Conservation (phyloP, 2,329 filamentous ascomycete species). For the Nothopassalora personata region DNA sequence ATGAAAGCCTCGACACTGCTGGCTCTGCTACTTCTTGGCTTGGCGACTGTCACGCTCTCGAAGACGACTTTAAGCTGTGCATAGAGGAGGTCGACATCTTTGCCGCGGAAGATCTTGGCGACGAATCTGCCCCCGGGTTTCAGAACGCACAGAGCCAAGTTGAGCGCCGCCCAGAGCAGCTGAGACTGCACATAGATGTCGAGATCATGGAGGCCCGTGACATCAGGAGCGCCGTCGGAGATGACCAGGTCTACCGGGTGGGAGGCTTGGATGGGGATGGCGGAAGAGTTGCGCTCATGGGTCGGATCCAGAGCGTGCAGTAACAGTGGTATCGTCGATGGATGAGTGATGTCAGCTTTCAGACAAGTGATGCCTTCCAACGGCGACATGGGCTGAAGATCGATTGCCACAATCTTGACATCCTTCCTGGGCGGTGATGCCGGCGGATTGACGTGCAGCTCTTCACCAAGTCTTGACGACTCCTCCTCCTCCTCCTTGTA, state of each 20-base stretch:
- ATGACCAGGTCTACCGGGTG: slow-evolving; percentile 88
- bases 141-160: slow-evolving; percentile 86
- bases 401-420: slow-evolving; percentile 92
- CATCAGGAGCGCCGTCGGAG: slow-evolving; percentile 91
- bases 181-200: slow-evolving; percentile 98
- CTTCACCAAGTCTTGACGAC: slow-evolving; percentile 18
- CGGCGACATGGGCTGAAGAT: slow-evolving; percentile 91
- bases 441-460: slow-evolving; percentile 1
- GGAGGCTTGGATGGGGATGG: slow-evolving; percentile 46
- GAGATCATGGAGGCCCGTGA: slow-evolving; percentile 92
- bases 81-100: slow-evolving; percentile 92
- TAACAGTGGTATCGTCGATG: slow-evolving; percentile 85
- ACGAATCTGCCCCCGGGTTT: slow-evolving; percentile 93
- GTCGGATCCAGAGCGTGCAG: slow-evolving; percentile 76
- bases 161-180: slow-evolving; percentile 87
- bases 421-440: slow-evolving; percentile 35
- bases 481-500: too few species aligned
- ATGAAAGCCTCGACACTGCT: slow-evolving; percentile 97
- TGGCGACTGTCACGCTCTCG: slow-evolving; percentile 78
- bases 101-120: slow-evolving; percentile 92
- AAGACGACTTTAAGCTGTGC: slow-evolving; percentile 93
- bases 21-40: slow-evolving; percentile 88
- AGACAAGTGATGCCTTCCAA: slow-evolving; percentile 88
- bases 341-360: slow-evolving; percentile 94
- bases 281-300: slow-evolving; percentile 32